Conservation (phyloP, 768 basidiomycete genomes). For the Leucocoprinus leucothites region DNA sequence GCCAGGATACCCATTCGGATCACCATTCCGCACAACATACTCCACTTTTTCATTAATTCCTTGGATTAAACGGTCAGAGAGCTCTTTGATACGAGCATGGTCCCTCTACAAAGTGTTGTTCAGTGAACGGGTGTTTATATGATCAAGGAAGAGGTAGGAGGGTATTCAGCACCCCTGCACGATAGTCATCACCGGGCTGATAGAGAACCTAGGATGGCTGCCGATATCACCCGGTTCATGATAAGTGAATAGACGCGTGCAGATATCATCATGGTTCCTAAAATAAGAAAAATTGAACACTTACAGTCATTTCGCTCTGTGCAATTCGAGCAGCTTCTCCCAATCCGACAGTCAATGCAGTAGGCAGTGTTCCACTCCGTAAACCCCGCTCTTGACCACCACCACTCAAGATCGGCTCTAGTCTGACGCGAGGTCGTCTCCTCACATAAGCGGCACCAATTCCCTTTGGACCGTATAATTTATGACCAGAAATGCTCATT, state of each 20-base stretch:
- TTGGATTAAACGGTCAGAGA: conserved; percentile 79
- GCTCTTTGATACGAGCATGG: conserved; percentile 63
- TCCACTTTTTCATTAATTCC: conserved; percentile 84
- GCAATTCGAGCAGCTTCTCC: conserved; percentile 95
- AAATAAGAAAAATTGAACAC: conserved; percentile 32
- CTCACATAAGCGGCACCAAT: conserved; percentile 94
- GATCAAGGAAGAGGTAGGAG: neutral
- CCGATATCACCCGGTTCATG: conserved; percentile 44
- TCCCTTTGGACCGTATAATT: conserved; percentile 97
- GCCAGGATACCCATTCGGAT: conserved; percentile 87
- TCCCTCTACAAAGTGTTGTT: conserved; percentile 62
- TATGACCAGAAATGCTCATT: conserved; percentile 96
- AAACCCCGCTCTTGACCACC: conserved; percentile 97
- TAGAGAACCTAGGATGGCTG: conserved; percentile 16
- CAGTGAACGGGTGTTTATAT: neutral
- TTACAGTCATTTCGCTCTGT: conserved; percentile 87
- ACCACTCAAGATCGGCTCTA: conserved; percentile 93
- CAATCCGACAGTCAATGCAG: conserved; percentile 84
- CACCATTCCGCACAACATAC: conserved; percentile 93
- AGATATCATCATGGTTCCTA: conserved; percentile 44
- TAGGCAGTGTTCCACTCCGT: conserved; percentile 90
- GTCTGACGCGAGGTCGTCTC: conserved; percentile 83
- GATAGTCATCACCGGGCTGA: conserved; percentile 56
- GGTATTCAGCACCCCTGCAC: conserved; percentile 94
- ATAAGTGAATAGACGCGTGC: conserved; percentile 31